Percentiles rank a stretch among this genome's conserved stretches.
These are phyloP conservation scores for Aureobasidium sp. DNA, from an alignment of 2,329 filamentous ascomycete species.

Conservation along the genomic window DNA sequence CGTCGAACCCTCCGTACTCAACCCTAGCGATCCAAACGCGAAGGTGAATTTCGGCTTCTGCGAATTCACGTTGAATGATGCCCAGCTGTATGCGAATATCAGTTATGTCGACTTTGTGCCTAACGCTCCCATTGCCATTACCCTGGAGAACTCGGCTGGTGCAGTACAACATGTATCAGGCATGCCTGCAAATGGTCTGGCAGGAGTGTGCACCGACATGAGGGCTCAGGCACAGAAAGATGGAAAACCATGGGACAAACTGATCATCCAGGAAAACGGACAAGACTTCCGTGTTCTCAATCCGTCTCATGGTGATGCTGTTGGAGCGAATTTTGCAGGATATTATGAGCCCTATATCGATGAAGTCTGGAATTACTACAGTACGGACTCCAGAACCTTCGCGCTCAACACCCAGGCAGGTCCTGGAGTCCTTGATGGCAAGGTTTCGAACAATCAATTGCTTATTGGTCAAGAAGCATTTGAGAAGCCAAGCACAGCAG, in stretches of 20 bases:
- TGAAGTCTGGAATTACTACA: conserved; percentile 45
- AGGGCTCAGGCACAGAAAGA: conserved; percentile 51
- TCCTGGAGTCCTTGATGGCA: conserved; percentile 47
- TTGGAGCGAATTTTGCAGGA: conserved; percentile 43
- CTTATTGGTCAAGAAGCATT: conserved; percentile 47
- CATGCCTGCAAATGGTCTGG: conserved; percentile 52
- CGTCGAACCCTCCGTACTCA: conserved; percentile 31
- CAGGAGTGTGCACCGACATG: conserved; percentile 49
- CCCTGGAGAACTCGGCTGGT: conserved; percentile 32
- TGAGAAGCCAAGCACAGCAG: conserved; percentile 50
- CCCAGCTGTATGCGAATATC: conserved; percentile 43
- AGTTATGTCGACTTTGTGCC: conserved; percentile 34
- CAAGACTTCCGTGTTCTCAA: conserved; percentile 39
- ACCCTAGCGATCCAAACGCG: conserved; percentile 38
- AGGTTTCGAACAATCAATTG: conserved; percentile 38
- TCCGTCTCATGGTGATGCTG: conserved; percentile 42
- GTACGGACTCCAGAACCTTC: conserved; percentile 24
- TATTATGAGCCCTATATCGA: conserved; percentile 51
- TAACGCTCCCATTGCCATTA: conserved; percentile 36
- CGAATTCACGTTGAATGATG: conserved; percentile 44
- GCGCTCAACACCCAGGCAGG: conserved; percentile 59
- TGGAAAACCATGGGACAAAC: conserved; percentile 56
- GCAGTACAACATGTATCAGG: conserved; percentile 49
- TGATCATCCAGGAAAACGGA: conserved; percentile 41
- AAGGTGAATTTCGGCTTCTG: conserved; percentile 40